These are phyloP conservation scores for Panicum virgatum DNA, from an alignment of 202 grass and related monocot genomes.

Conservation along the genomic window DNA sequence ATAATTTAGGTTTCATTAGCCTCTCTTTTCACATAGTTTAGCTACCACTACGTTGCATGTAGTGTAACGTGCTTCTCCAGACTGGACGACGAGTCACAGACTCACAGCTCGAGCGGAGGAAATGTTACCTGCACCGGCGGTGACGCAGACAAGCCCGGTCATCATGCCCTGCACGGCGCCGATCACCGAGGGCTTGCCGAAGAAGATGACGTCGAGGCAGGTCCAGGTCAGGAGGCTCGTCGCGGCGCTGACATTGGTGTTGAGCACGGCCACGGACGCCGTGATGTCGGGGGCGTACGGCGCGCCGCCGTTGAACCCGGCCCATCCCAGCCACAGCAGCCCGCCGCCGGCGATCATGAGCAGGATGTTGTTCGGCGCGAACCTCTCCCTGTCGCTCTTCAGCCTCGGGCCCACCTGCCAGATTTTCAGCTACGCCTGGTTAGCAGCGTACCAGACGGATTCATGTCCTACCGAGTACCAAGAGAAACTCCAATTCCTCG, in stretches of 20 bases:
- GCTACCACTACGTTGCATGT: not conserved
- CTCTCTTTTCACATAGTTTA: not conserved
- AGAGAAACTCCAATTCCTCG: not conserved
- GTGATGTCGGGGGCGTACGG: conserved; percentile 62
- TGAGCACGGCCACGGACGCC: conserved; percentile 59
- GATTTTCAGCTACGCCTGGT: conserved; percentile 5
- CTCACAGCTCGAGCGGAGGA: not conserved
- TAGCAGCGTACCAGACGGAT: not conserved
- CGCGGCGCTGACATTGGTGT: conserved; percentile 63
- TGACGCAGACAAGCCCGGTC: conserved; percentile 72
- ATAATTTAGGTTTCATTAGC: not conserved
- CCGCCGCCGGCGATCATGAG: conserved; percentile 74
- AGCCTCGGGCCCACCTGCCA: conserved; percentile 68
- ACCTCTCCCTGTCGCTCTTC: conserved; percentile 67
- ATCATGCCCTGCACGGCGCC: conserved; percentile 77
- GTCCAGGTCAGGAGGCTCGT: conserved; percentile 65
- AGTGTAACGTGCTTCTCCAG: not conserved
- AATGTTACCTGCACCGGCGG: conserved; percentile 36
- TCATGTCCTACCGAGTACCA: not conserved
- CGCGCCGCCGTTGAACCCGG: conserved; percentile 84
- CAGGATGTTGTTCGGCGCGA: conserved; percentile 72
- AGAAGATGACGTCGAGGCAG: conserved; percentile 66
- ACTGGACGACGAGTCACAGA: not conserved
- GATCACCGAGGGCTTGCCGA: conserved; percentile 72
- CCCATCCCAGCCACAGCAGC: conserved; percentile 79